phyloP scores from a whole-genome alignment of 1,284 basidiomycete genomes.

The Marasmius fiardii region DNA sequence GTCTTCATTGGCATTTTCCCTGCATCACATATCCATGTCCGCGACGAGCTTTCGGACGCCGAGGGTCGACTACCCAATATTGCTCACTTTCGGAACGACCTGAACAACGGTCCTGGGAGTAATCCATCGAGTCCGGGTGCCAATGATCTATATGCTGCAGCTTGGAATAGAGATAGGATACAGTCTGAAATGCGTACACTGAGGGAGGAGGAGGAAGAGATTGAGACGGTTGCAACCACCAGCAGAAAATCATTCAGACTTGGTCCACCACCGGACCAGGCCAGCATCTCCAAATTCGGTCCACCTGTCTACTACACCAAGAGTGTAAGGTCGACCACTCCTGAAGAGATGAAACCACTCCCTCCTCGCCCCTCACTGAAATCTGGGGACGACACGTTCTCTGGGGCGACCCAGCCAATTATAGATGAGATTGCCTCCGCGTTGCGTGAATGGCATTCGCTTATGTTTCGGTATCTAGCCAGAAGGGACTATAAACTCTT shows the following conservation, averaged over 20 bases:
- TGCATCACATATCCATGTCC: conserved; percentile 84
- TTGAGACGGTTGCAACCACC: conserved; percentile 24
- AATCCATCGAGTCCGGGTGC: conserved; percentile 17
- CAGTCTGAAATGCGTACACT: conserved; percentile 59
- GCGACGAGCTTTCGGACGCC: conserved; percentile 87
- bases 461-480: conserved; percentile 90
- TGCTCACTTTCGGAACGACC: conserved; percentile 33
- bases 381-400: conserved; percentile 86
- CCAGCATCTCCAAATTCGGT: conserved; percentile 65
- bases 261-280: conserved; percentile 69
- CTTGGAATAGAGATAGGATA: conserved; percentile 40
- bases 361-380: conserved; percentile 93
- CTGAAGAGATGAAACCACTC: conserved; percentile 70
- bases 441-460: conserved; percentile 90
- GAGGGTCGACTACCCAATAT: conserved; percentile 81
- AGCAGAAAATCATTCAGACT: conserved; percentile 65
- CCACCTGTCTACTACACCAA: conserved; percentile 64
- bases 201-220: conserved; percentile 65
- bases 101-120: conserved; percentile 17
- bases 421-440: conserved; percentile 98
- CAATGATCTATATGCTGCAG: conserved; percentile 22
- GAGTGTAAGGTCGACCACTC: conserved; percentile 60
- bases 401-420: conserved; percentile 82
- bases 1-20: conserved; percentile 98
- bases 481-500: conserved; percentile 90